phyloP scores from a whole-genome alignment of 306 rosid genomes.

The Gynostemma pentaphyllum region DNA sequence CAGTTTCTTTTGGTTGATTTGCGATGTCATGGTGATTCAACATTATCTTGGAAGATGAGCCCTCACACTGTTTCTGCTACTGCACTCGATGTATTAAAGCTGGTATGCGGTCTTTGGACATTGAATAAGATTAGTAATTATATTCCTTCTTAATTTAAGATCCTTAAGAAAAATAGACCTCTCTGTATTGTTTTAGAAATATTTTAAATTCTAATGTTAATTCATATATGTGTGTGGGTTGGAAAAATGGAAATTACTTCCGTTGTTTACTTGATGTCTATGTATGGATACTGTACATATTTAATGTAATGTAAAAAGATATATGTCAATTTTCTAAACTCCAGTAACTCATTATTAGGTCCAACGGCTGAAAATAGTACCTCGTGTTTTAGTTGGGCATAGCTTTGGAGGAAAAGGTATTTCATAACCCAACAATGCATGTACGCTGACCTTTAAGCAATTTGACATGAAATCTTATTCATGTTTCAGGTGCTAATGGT shows the following conservation, averaged over 20 bases:
- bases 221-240: background rate
- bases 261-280: background rate
- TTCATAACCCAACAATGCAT: background rate
- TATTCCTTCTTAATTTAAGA: background rate
- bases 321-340: background rate
- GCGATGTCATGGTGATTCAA: conserved; percentile 90
- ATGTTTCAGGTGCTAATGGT: conserved; percentile 8
- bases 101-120: conserved; percentile 31
- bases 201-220: background rate
- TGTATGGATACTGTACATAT: background rate
- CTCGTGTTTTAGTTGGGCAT: conserved; percentile 85
- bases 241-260: background rate
- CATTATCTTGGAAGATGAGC: conserved; percentile 51
- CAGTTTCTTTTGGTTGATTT: conserved; percentile 87
- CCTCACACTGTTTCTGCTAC: conserved; percentile 74
- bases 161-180: background rate
- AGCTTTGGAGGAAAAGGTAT: conserved; percentile 98
- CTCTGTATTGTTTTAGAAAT: background rate
- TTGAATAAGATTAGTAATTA: background rate
- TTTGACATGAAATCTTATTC: conserved; percentile 6
- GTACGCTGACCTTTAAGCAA: background rate
- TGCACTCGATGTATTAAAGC: conserved; percentile 83
- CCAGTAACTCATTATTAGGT: conserved; percentile 36
- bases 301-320: background rate
- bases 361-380: conserved; percentile 61